Base-by-base conservation (phyloP, 805 yeast genomes). In the Schwanniomyces polymorphus region DNA sequence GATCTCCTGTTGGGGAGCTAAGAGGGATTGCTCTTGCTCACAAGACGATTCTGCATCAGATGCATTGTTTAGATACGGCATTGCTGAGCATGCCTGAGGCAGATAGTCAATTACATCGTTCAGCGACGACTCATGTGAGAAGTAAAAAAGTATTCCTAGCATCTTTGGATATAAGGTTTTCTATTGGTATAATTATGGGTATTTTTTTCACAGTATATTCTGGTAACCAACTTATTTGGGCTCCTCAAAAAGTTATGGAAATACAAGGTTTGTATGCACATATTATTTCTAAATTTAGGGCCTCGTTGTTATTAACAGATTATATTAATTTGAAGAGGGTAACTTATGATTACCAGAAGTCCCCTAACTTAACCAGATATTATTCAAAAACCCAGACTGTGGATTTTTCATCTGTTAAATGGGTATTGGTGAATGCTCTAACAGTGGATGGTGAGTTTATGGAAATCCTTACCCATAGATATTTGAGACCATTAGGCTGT, bases 11-110 rank as follows among this genome's bases (percentile, higher is more conserved):
- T 25, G 98, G 98, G 2, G 95, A 91, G 53, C 68, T 91, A 29
- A 76, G 97, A 48, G 99, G 99, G 14, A 96, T 94, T 29, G 97
- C 95, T 1, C 79, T 94, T 61, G 87, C 94, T 21, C 98, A 94
- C 63, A 75, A 89, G 49, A 91, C 97, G 0, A 80, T 94, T 6
- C 77, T 87, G 61, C 92, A 89, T 54, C 99, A 94, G 60, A 88
- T 94, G 91, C 78, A 81, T 50, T 80, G 89, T 41, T 60, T 94
- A 21, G 78, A 86, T 4, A 76, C 84, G 8, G 81, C 92, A 11
- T 67, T 92, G 7, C 81, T 82, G 55, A 84, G 91, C 41, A 70
- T 75, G 53, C 87, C 88, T 2, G 76, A 80, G 44, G 75, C 80
- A n/a, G 76, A 82, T 38, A 79, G 81, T 2, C 79, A 76, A 27